Base-by-base conservation (phyloP, 805 yeast genomes). In the Yarrowia porcina region DNA sequence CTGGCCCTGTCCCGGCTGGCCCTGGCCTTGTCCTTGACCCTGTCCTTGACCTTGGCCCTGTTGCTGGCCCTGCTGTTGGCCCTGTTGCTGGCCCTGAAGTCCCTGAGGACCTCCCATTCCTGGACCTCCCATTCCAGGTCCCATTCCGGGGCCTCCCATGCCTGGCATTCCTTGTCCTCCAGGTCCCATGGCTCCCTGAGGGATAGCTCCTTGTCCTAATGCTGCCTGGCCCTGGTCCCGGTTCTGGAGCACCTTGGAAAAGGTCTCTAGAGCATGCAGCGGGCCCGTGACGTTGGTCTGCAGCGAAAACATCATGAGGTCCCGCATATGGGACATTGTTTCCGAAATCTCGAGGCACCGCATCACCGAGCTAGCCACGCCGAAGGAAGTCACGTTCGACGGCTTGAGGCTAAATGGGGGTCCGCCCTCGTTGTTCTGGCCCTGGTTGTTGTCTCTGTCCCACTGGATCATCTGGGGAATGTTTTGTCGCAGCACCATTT, bases 301-400 rank as follows among this genome's bases (percentile, higher is more conserved):
- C 4, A 69, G 75, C 10, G 88, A 80, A 67, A 79, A 83, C 11
- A 79, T 76, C 84, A 89, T 84, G 63, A 90, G 74, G 6, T 88
- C 84, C 63, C 82, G 80, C 66, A 90, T 77, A 65, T 83, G 83
- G 0, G 90, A 79, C 90, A 90, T 87, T 10, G 87, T 86, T 72
- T 89, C 94, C 42, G 90, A 82, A 4, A 88, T 83, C 72, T 89
- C 93, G 75, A 90, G 74, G 21, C 86, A 79, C 64, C 93, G 76
- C 83, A 89, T 81, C 7, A 89, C 84, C 39, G 80, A 80, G 59
- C 82, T 85, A 62, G 83, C 85, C 5, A 88, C 73, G 0, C 96
- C 96, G 66, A 82, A 81, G 61, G 80, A 79, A 4, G 85, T 76
- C 63, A 85, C 74, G 41, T 49, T 59, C 21, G 60, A 49, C 4